Conservation (phyloP, 192 early-diverging fungal species). For the Dimargaris xerosporica region DNA sequence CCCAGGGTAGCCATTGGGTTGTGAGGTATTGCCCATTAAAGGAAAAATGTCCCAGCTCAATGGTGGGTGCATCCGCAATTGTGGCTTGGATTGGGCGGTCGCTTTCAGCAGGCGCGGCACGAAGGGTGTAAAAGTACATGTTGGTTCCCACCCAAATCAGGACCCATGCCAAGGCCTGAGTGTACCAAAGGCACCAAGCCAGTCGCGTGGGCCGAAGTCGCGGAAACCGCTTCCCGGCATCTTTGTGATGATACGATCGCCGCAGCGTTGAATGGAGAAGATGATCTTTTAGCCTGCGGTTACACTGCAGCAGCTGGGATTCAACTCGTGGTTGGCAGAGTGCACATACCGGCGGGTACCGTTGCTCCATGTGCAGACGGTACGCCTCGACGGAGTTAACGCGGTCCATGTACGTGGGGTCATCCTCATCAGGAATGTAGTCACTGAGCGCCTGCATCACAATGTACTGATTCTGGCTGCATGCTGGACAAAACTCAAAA, state of each 20-base stretch:
- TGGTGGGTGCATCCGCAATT: no score
- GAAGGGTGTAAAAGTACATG: no score
- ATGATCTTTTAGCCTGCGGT: slow-evolving; percentile 17
- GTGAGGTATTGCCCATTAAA: no score
- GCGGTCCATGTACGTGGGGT: slow-evolving; percentile 16
- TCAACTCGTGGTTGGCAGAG: slow-evolving; percentile 23
- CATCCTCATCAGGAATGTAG: slow-evolving; percentile 22
- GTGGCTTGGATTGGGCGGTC: no score
- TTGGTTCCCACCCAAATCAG: no score
- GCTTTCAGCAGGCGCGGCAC: no score
- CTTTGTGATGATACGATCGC: background rate
- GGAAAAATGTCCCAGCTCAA: no score
- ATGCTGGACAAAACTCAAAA: slow-evolving; percentile 19
- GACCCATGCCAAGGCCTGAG: no score
- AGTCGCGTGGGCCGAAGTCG: no score
- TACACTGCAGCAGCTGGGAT: slow-evolving; percentile 18
- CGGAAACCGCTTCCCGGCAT: no score
- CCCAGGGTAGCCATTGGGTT: no score
- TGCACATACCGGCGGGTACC: slow-evolving; percentile 24
- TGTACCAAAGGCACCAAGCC: no score
- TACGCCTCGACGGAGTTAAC: slow-evolving; percentile 18
- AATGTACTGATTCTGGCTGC: slow-evolving; percentile 27
- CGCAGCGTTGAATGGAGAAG: background rate
- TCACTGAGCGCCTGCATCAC: slow-evolving; percentile 21
- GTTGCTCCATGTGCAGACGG: slow-evolving; percentile 13